These are phyloP conservation scores for Pulveroboletus sp. DNA, from an alignment of 768 basidiomycete species.

Conservation along the genomic window DNA sequence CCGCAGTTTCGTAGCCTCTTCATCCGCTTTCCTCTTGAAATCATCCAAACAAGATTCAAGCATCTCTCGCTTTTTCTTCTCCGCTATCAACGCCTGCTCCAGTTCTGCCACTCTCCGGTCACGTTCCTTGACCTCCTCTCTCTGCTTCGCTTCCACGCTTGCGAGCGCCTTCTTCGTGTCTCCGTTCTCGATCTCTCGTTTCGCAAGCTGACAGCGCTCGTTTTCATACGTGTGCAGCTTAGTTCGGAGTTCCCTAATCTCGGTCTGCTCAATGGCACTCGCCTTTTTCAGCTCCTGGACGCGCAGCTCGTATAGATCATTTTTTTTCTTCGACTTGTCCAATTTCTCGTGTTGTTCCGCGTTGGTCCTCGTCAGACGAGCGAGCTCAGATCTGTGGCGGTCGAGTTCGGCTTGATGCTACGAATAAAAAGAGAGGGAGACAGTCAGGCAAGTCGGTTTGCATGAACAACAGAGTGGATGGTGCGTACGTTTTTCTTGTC, in stretches of 20 bases:
- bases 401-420: slow-evolving; percentile 64
- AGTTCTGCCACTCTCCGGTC: slow-evolving; percentile 54
- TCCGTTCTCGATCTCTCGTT: slow-evolving; percentile 47
- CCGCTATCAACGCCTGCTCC: slow-evolving; percentile 45
- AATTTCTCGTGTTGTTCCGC: slow-evolving; percentile 48
- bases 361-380: slow-evolving; percentile 41
- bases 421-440: neutral
- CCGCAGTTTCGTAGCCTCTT: slow-evolving; percentile 35
- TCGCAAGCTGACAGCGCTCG: slow-evolving; percentile 46
- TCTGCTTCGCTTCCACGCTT: slow-evolving; percentile 44
- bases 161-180: slow-evolving; percentile 51
- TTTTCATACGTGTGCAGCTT: slow-evolving; percentile 58
- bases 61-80: slow-evolving; percentile 48
- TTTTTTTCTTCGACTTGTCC: slow-evolving; percentile 63
- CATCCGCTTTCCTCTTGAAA: slow-evolving; percentile 37
- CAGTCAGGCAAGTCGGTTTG: neutral
- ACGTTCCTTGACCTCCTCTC: slow-evolving; percentile 50
- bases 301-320: slow-evolving; percentile 50
- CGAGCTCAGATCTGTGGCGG: slow-evolving; percentile 52
- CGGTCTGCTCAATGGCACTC: slow-evolving; percentile 46
- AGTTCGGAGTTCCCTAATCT: slow-evolving; percentile 57
- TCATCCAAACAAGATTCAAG: slow-evolving; percentile 44
- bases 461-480: neutral
- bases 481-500: slow-evolving; percentile 57
- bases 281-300: slow-evolving; percentile 57